phyloP scores from a whole-genome alignment of 2,329 filamentous ascomycete species.

The Erysiphe pulchra region DNA sequence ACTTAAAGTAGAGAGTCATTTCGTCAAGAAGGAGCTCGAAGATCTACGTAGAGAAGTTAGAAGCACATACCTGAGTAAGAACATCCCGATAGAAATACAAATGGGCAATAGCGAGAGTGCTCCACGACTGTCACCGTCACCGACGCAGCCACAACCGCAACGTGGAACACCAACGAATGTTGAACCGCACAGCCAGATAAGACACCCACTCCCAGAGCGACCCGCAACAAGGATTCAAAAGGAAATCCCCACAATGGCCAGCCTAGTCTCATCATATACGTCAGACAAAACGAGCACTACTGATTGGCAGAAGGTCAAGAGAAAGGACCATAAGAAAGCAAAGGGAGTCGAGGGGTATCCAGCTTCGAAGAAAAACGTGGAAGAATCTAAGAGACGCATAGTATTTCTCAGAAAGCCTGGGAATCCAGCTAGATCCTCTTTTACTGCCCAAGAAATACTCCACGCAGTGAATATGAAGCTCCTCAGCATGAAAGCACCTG shows the following conservation, averaged over 20 bases:
- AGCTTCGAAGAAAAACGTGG: not conserved
- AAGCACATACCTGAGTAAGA: too few relatives aligned
- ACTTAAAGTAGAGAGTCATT: too few relatives aligned
- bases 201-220: not conserved
- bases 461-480: too few relatives aligned
- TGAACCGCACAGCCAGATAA: not conserved
- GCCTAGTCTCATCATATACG: not conserved
- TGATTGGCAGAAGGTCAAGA: not conserved
- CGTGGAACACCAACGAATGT: not conserved
- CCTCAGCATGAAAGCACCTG: too few relatives aligned
- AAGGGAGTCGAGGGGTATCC: not conserved
- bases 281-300: not conserved
- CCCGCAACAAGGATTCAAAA: not conserved
- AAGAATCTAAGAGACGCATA: not conserved
- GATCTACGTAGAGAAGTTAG: too few relatives aligned
- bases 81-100: too few relatives aligned
- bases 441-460: too few relatives aligned
- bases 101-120: too few relatives aligned
- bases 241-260: not conserved
- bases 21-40: too few relatives aligned
- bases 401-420: not conserved
- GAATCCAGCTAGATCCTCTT: too few relatives aligned
- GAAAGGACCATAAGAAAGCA: not conserved
- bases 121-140: too few relatives aligned
- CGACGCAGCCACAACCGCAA: not conserved